A percentile compares a stretch with the other conserved stretches of the same genome.
These are phyloP conservation scores for Globisporangium okanoganense DNA, from an alignment of 352 stramenopile genomes.

Conservation along the genomic window DNA sequence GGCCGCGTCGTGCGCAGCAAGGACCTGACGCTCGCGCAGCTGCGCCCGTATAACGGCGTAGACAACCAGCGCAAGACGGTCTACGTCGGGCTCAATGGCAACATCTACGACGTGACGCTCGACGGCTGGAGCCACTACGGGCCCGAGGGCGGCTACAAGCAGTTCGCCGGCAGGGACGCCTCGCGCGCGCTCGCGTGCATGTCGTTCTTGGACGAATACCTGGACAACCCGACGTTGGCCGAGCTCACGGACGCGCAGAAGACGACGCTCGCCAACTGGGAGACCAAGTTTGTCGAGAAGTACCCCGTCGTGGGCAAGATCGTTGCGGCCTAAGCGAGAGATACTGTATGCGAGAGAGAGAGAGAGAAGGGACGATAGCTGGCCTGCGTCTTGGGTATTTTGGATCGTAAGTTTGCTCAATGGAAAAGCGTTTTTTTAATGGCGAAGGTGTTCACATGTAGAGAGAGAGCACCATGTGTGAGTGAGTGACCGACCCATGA, in stretches of 20 bases:
- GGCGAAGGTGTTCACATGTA: too few species aligned
- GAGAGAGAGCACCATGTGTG: too few species aligned
- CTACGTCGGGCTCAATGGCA: slow-evolving; percentile 92
- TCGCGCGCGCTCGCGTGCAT: slow-evolving; percentile 94
- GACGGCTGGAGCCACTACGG: slow-evolving; percentile 93
- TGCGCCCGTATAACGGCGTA: slow-evolving; percentile 82
- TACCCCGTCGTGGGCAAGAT: slow-evolving; percentile 94
- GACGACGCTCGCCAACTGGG: slow-evolving; percentile 95
- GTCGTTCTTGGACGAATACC: slow-evolving; percentile 93
- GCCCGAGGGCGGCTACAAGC: slow-evolving; percentile 91
- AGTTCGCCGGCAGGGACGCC: slow-evolving; percentile 95
- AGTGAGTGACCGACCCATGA: too few species aligned
- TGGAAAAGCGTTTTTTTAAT: background rate
- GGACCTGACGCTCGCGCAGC: slow-evolving; percentile 76
- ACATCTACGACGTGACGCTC: slow-evolving; percentile 97
- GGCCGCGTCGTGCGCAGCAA: slow-evolving; percentile 84
- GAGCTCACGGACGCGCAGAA: slow-evolving; percentile 91
- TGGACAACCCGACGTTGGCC: slow-evolving; percentile 89
- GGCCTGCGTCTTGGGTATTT: background rate
- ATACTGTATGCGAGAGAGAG: background rate
- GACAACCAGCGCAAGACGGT: slow-evolving; percentile 87
- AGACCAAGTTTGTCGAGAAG: slow-evolving; percentile 93
- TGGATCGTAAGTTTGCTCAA: background rate
- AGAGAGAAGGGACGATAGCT: background rate
- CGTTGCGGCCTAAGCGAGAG: slow-evolving; percentile 17